Evolutionary conservation across 2,329 filamentous ascomycete genomes (phyloP), one percentile per base, ranked within the genome.

Genomic region (Talaromyces funiculosus): DNA sequence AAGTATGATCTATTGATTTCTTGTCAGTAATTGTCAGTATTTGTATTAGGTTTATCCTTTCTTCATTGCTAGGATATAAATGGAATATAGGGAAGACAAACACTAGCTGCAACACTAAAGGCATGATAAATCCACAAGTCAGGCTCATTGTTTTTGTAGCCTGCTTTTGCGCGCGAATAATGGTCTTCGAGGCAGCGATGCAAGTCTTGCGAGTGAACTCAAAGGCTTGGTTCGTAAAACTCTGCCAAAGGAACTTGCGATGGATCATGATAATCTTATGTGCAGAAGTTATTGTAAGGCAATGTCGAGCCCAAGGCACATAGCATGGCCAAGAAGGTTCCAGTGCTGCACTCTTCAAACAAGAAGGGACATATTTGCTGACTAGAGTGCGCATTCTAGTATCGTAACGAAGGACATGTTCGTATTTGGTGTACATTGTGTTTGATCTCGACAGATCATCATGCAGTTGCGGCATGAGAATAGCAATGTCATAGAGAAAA

Each of bases 201-300:
- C 74, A 77, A 0, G 73, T 77, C 7, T 68, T 63, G 10, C 75
- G 66, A 1, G 74, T 74, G 14, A 72, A 72, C 22, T 58, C 64
- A 51, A 73, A 75, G 14, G 64, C 69, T 0, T 69, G 65, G 37
- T 74, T 72, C 16, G 67, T 60, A n/a, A 70, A 72, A 42, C 68
- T 74, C 26, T 67, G 68, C 26, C 73, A 74, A 6, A 77, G 58
- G 38, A 75, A 75, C 0, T 71, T 69, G 3, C 75, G 70, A 61
- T 77, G 75, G 20, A 77, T 75, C 73, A 77, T 76, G 64, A 77
- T 77, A 57, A 77, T 75, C 61, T 77, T 77, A 60, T 77, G 73
- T 2, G 71, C 69, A 1, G 74, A 71, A 0, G 70, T 74, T 26
- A 77, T 76, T 10, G 75, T 71, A 18, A 77, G 66, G 29, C 74